Percentiles rank a stretch among this genome's conserved stretches.
Conservation (phyloP, 2,329 filamentous ascomycete genomes). For the Aspergillus puulaauensis region DNA sequence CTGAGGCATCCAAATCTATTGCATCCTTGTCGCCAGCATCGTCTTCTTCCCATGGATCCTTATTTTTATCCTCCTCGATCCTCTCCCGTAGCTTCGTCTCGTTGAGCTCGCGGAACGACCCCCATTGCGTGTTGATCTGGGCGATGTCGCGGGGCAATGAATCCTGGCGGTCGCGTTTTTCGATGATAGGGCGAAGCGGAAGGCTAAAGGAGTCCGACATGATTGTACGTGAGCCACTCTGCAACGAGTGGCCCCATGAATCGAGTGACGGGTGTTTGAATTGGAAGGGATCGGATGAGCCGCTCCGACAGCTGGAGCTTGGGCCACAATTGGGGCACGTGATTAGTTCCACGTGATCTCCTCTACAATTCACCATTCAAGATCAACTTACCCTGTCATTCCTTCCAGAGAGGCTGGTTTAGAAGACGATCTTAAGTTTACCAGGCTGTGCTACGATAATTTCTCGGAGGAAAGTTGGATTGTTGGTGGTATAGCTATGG, state of each 20-base stretch:
- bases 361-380: too few relatives aligned
- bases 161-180: slow-evolving; percentile 52
- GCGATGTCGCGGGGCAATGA: slow-evolving; percentile 72
- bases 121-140: slow-evolving; percentile 75
- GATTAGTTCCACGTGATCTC: too few relatives aligned
- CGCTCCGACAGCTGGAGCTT: neutral
- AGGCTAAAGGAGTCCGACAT: slow-evolving; percentile 51
- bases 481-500: neutral
- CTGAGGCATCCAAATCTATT: slow-evolving; percentile 36
- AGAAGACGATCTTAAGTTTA: too few relatives aligned
- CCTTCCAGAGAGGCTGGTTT: too few relatives aligned
- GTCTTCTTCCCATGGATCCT: slow-evolving; percentile 49
- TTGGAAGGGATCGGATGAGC: too few relatives aligned
- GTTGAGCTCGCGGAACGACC: slow-evolving; percentile 77
- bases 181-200: slow-evolving; percentile 58
- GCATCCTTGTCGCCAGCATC: slow-evolving; percentile 35
- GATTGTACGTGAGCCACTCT: slow-evolving; percentile 8
- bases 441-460: neutral
- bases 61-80: slow-evolving; percentile 54
- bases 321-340: neutral
- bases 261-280: neutral
- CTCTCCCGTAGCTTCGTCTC: slow-evolving; percentile 71
- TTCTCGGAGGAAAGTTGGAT: neutral
- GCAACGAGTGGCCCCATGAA: slow-evolving; percentile 4
- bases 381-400: too few relatives aligned